Conservation (phyloP, 2,329 filamentous ascomycete genomes). For the Annulohypoxylon truncatum region DNA sequence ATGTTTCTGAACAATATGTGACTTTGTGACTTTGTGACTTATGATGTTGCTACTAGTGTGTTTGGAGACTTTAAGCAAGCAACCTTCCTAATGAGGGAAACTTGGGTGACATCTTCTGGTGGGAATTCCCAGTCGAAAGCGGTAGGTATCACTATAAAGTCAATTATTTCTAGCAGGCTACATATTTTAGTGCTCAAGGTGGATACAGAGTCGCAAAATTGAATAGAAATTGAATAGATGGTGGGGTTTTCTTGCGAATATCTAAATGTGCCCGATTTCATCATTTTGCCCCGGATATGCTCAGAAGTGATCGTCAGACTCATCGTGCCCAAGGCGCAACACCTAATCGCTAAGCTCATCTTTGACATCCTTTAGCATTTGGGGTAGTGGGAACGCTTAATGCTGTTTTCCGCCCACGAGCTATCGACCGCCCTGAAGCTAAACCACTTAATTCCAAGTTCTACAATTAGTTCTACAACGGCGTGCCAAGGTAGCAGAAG, state of each 20-base stretch:
- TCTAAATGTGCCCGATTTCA: conserved; percentile 24
- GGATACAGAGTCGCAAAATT: conserved; percentile 19
- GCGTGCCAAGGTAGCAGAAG: not conserved
- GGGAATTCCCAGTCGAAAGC: conserved; percentile 32
- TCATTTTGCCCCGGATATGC: conserved; percentile 40
- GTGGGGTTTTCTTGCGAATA: conserved; percentile 25
- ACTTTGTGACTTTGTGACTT: too few relatives aligned
- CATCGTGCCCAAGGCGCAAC: conserved; percentile 30
- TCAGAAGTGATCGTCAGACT: conserved; percentile 35
- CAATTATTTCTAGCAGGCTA: conserved; percentile 19
- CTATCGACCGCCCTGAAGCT: conserved; percentile 1
- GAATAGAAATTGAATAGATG: not conserved
- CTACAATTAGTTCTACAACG: conserved; percentile 3
- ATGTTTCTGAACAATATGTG: not conserved
- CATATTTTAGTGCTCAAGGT: conserved; percentile 12
- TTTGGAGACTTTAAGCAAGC: conserved; percentile 2
- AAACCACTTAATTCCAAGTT: too few relatives aligned
- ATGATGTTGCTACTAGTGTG: conserved; percentile 1
- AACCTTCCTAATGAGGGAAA: conserved; percentile 30
- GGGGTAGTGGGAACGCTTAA: conserved; percentile 17
- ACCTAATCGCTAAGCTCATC: conserved; percentile 35
- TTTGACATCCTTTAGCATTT: conserved; percentile 16
- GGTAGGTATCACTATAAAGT: conserved; percentile 23
- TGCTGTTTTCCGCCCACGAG: conserved; percentile 3
- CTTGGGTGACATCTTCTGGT: conserved; percentile 13